Percentiles rank a stretch among this genome's conserved stretches.
Conservation (phyloP, 1,284 basidiomycete species). For the Lignosus rhinocerotis region DNA sequence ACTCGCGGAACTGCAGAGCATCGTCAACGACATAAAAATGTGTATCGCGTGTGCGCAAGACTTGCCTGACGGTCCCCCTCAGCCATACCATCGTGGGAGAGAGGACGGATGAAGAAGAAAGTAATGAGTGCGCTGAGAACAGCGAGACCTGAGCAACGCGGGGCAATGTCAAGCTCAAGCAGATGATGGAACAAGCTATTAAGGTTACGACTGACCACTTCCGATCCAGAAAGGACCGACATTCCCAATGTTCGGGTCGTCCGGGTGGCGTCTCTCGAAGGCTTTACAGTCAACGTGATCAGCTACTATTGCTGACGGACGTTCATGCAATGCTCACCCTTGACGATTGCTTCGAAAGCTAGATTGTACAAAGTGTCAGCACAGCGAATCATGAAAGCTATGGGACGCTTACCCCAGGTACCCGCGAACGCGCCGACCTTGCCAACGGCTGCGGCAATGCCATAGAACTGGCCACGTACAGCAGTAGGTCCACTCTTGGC, state of each 20-base stretch:
- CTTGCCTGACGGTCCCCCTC: constrained; percentile 69
- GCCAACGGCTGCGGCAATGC: constrained; percentile 85
- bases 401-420: constrained; percentile 57
- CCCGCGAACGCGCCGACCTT: constrained; percentile 89
- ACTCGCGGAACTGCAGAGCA: constrained; percentile 69
- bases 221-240: constrained; percentile 84
- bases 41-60: constrained; percentile 9
- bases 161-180: neutral
- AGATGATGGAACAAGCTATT: neutral
- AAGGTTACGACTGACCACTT: constrained; percentile 48
- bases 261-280: constrained; percentile 51
- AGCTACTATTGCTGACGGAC: too few relatives aligned
- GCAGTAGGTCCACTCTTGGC: constrained; percentile 84
- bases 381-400: neutral
- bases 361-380: neutral
- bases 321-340: neutral
- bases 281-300: constrained; percentile 35
- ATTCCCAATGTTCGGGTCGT: constrained; percentile 50
- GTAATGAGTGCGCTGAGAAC: constrained; percentile 77
- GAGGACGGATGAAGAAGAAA: constrained; percentile 73
- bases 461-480: constrained; percentile 85
- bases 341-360: constrained; percentile 54
- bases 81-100: constrained; percentile 78
- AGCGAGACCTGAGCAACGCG: constrained; percentile 54
- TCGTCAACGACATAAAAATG: neutral